These are phyloP conservation scores for Thozetella sp. DNA, from an alignment of 495 filamentous ascomycete species.

Conservation along the genomic window DNA sequence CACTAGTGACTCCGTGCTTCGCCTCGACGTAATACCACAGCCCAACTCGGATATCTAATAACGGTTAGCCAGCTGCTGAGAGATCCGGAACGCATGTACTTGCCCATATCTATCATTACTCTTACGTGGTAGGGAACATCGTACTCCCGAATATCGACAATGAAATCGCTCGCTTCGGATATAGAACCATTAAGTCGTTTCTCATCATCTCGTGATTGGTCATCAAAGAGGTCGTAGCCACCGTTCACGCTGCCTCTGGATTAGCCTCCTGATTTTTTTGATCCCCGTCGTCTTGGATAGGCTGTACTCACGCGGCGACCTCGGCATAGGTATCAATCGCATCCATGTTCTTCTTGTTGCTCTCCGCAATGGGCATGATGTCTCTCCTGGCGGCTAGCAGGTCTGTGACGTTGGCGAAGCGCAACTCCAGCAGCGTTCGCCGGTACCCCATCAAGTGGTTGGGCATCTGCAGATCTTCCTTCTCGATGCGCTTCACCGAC, in stretches of 20 bases:
- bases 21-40: conserved; percentile 97
- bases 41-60: conserved; percentile 85
- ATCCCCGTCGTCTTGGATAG: neutral
- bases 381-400: conserved; percentile 79
- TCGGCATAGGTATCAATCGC: conserved; percentile 99
- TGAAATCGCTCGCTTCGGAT: conserved; percentile 92
- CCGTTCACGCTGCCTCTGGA: conserved; percentile 65
- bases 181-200: conserved; percentile 76
- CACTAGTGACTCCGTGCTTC: conserved; percentile 82
- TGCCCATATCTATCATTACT: conserved; percentile 94
- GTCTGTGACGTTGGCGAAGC: conserved; percentile 85
- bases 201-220: conserved; percentile 83
- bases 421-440: conserved; percentile 80
- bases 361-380: conserved; percentile 90
- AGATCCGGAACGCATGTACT: conserved; percentile 15
- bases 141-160: conserved; percentile 98
- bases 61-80: conserved; percentile 18
- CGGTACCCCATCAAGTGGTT: conserved; percentile 95
- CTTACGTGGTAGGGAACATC: conserved; percentile 99
- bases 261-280: conserved; percentile 16
- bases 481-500: conserved; percentile 73
- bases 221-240: conserved; percentile 96
- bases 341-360: conserved; percentile 92
- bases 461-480: conserved; percentile 93
- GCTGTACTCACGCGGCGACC: conserved; percentile 73